These are phyloP conservation scores for Apiospora phragmitis DNA, from an alignment of 2,329 filamentous ascomycete genomes.

Conservation along the genomic window DNA sequence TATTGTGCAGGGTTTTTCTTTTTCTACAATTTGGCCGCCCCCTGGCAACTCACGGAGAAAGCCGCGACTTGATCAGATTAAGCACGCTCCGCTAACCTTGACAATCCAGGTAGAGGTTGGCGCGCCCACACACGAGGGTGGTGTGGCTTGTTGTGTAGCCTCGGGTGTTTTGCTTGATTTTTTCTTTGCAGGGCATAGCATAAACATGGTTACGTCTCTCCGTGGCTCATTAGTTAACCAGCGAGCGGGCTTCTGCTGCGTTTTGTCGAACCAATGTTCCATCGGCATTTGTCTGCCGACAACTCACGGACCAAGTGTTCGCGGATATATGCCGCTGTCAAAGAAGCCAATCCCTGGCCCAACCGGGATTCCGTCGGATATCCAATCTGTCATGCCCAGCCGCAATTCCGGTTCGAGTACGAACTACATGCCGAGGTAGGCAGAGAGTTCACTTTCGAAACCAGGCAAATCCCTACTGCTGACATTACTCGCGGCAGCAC, in stretches of 20 bases:
- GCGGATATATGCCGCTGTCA: slow-evolving; percentile 8
- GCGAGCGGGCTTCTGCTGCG: neutral
- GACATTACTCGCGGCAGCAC: neutral
- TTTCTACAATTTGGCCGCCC: neutral
- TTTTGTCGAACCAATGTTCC: neutral
- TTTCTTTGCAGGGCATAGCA: neutral
- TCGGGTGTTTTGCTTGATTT: neutral
- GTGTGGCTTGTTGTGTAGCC: neutral
- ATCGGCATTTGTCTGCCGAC: neutral
- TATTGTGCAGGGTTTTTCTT: neutral
- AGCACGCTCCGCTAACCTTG: neutral
- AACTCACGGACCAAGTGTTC: slow-evolving; percentile 3
- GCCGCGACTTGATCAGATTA: neutral
- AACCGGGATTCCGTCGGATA: neutral
- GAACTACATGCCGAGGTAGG: neutral
- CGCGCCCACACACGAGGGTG: neutral
- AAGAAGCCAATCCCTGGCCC: neutral
- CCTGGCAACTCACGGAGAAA: neutral
- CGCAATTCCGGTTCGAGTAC: neutral
- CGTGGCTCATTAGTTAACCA: neutral
- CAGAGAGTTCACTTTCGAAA: neutral
- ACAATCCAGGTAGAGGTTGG: neutral
- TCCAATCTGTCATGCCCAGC: neutral
- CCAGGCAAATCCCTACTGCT: neutral
- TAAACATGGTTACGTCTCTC: neutral